Conservation (phyloP, 345 rosid species). For the Rubroshorea leprosula region DNA sequence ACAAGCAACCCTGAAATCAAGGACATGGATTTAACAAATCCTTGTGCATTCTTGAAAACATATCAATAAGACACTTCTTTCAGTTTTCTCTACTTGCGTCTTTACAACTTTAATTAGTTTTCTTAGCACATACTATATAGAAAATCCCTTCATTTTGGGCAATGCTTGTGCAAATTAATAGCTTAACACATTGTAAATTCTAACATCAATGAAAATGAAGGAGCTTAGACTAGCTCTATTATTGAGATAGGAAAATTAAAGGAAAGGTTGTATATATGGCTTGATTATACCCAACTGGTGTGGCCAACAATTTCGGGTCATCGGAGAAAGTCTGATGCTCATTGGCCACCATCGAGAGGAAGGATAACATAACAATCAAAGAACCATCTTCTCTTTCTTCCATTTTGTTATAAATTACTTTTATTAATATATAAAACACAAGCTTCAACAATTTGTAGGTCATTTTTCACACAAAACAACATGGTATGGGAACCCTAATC, state of each 20-base stretch:
- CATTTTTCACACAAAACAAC: conserved; percentile 23
- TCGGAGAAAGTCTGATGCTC: conserved; percentile 10
- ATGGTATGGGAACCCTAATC: not conserved
- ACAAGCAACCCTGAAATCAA: too few species aligned
- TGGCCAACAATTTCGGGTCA: conserved; percentile 19
- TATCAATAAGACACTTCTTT: too few species aligned
- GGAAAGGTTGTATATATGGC: conserved; percentile 8
- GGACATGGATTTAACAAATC: too few species aligned
- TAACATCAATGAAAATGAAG: not conserved
- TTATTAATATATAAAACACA: not conserved
- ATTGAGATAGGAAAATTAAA: conserved; percentile 28
- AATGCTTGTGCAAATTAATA: not conserved
- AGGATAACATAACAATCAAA: not conserved
- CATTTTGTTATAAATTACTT: not conserved
- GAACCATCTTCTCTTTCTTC: not conserved
- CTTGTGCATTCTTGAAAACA: too few species aligned
- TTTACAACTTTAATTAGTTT: too few species aligned
- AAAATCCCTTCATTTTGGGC: too few species aligned
- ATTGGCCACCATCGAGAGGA: conserved; percentile 8
- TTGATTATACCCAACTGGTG: conserved; percentile 16
- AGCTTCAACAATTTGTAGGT: conserved; percentile 13
- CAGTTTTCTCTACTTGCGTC: too few species aligned
- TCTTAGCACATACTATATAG: too few species aligned
- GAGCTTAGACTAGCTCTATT: conserved; percentile 9
- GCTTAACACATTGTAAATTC: not conserved